A percentile compares a stretch with the other conserved stretches of the same genome.
phyloP scores from a whole-genome alignment of 2,329 filamentous ascomycete genomes.

The Fusarium nurragi region DNA sequence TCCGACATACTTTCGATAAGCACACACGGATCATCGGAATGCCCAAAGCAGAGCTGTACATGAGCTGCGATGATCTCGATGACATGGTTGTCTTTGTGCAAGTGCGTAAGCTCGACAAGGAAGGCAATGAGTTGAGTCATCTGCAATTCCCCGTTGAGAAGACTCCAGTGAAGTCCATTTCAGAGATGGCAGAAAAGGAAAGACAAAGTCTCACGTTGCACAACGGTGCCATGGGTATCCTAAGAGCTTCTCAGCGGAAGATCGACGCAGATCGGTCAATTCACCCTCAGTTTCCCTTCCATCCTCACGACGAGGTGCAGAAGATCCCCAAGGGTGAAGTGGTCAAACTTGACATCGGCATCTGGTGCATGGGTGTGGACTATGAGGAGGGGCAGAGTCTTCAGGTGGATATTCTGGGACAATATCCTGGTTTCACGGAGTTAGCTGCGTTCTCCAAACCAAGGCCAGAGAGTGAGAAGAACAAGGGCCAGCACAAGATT shows the following conservation, averaged over 20 bases:
- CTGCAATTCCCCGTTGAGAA: slow-evolving; percentile 18
- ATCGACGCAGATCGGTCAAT: slow-evolving; percentile 4
- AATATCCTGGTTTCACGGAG: slow-evolving; percentile 15
- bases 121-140: slow-evolving; percentile 15
- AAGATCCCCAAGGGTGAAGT: slow-evolving; percentile 17
- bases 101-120: slow-evolving; percentile 15
- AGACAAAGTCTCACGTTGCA: slow-evolving; percentile 13
- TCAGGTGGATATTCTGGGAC: slow-evolving; percentile 13
- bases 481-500: slow-evolving; percentile 24
- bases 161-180: slow-evolving; percentile 2
- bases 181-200: slow-evolving; percentile 12
- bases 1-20: slow-evolving; percentile 22
- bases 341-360: slow-evolving; percentile 21
- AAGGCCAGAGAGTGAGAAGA: slow-evolving; percentile 11
- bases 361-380: slow-evolving; percentile 21
- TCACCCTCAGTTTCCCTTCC: slow-evolving; percentile 16
- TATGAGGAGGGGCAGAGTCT: slow-evolving; percentile 4
- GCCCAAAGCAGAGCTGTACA: slow-evolving; percentile 28
- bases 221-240: slow-evolving; percentile 16
- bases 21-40: slow-evolving; percentile 20
- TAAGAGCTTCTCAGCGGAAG: slow-evolving; percentile 11
- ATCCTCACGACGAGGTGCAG: slow-evolving; percentile 13
- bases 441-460: slow-evolving; percentile 16
- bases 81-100: slow-evolving; percentile 19
- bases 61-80: slow-evolving; percentile 28